Conservation (phyloP, 2,329 filamentous ascomycete species). For the Coniella lustricola region DNA sequence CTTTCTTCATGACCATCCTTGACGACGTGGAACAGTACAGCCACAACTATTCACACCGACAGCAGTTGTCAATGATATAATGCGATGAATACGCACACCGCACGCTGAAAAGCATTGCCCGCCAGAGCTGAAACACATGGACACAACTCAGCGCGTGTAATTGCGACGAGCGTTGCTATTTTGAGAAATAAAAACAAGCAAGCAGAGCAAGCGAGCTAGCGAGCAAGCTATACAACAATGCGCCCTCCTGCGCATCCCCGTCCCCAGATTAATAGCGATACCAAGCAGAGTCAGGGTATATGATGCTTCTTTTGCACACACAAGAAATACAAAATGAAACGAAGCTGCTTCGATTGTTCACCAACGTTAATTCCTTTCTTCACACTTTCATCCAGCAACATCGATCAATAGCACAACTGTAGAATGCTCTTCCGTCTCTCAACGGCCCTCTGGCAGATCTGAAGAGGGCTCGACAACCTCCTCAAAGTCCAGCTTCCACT, state of each 20-base stretch:
- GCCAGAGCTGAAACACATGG: background rate
- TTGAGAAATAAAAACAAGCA: background rate
- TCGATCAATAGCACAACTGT: background rate
- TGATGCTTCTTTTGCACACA: constrained; percentile 5
- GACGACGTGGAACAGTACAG: background rate
- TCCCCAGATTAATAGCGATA: constrained; percentile 2
- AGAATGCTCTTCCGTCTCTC: background rate
- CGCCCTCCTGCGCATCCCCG: background rate
- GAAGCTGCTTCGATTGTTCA: background rate
- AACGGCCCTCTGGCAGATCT: constrained; percentile 31
- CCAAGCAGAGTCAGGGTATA: constrained; percentile 7
- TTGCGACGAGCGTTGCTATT: no score
- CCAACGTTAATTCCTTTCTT: background rate
- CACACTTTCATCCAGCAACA: background rate
- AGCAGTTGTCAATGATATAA: no score
- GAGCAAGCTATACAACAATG: background rate
- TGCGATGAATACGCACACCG: no score
- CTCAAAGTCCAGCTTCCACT: constrained; percentile 63
- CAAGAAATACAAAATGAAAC: constrained; percentile 6
- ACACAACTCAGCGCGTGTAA: no score
- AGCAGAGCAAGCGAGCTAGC: background rate
- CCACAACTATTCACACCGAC: no score
- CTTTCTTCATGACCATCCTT: constrained; percentile 12
- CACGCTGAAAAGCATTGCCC: no score
- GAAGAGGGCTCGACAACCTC: constrained; percentile 52